Evolutionary conservation across 306 rosid species (phyloP), one percentile per base, ranked within the genome.

Genomic region (Lathyrus oleraceus): DNA sequence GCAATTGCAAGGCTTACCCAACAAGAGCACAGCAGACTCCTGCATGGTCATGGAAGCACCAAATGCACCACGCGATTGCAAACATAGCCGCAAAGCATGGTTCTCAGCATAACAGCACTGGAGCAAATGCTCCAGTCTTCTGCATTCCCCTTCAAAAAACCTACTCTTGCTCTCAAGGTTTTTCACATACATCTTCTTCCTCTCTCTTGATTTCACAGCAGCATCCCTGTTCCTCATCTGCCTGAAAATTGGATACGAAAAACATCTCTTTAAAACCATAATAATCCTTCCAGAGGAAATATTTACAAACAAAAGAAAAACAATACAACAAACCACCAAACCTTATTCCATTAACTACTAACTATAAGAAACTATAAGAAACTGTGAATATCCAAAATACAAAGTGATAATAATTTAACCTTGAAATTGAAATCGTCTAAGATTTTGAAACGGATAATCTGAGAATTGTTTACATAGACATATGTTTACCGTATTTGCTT

Each of bases 21-120:
- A 73, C 63, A 92, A 84, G 96, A 92, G 98, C 86, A 92, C 98
- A 52, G 98, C 98, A 93, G 96, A 93, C 98, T 90, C 98, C 98
- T 86, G 98, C 96, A 78, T 82, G 83, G 91, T 61, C 77, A 79
- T 56, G 77, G 91, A 65, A 76, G 84, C 90, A 93, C 77, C 89
- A 79, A 66, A 83, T 60, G 87, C 79, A 42, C 77, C 68, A 75
- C 85, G 82, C 72, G 87, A 85, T 74, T 87, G 92, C 75, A 90
- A 70, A 81, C 83, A 74, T 78, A 88, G 65, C 25, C 96, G 91
- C 72, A 93, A 84, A 30, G 96, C 90, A 35, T 88, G 84, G 74
- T 90, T 93, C 90, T 90, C 98, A 2, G 96, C 96, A 80, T 74
- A 86, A 74, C 85, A 88, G 79, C 88, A 88, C 77, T 86, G 96